A percentile compares a stretch with the other conserved stretches of the same genome.
Conservation (phyloP, 306 rosid species). For the Glycine soja region DNA sequence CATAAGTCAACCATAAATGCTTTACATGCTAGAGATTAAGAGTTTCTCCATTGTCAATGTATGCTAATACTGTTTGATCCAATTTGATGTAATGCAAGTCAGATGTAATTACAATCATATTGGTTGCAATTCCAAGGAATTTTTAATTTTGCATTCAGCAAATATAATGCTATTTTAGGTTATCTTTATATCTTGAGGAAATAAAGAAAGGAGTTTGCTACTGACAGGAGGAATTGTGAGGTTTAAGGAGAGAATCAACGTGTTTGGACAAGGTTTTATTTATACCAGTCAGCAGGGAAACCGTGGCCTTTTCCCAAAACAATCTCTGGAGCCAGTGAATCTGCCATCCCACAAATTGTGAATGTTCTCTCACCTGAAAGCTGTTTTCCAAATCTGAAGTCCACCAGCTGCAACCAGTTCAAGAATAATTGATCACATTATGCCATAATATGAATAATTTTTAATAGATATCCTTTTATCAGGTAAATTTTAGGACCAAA, state of each 20-base stretch:
- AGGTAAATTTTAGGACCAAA: constrained; percentile 3
- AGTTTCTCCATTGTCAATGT: not conserved
- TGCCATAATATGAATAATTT: constrained; percentile 35
- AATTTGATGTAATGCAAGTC: constrained; percentile 21
- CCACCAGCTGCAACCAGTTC: constrained; percentile 72
- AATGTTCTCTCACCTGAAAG: constrained; percentile 77
- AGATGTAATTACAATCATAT: constrained; percentile 16
- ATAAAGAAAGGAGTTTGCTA: constrained; percentile 3
- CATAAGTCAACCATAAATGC: constrained; percentile 27
- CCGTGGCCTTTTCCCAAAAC: constrained; percentile 97
- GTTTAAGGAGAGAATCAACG: constrained; percentile 35
- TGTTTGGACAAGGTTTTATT: constrained; percentile 39
- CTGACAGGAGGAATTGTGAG: constrained; percentile 16
- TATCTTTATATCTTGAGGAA: constrained; percentile 8
- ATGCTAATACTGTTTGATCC: not conserved
- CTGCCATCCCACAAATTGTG: constrained; percentile 90
- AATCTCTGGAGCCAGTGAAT: constrained; percentile 90
- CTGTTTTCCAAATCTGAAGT: constrained; percentile 88
- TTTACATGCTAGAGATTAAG: constrained; percentile 12
- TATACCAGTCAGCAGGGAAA: constrained; percentile 93
- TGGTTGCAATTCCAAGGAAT: constrained; percentile 22
- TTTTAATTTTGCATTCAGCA: not conserved
- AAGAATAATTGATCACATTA: constrained; percentile 30
- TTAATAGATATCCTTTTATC: constrained; percentile 13
- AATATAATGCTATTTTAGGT: not conserved